Conservation (phyloP, 805 yeast genomes). For the Scheffersomyces ergatensis region DNA sequence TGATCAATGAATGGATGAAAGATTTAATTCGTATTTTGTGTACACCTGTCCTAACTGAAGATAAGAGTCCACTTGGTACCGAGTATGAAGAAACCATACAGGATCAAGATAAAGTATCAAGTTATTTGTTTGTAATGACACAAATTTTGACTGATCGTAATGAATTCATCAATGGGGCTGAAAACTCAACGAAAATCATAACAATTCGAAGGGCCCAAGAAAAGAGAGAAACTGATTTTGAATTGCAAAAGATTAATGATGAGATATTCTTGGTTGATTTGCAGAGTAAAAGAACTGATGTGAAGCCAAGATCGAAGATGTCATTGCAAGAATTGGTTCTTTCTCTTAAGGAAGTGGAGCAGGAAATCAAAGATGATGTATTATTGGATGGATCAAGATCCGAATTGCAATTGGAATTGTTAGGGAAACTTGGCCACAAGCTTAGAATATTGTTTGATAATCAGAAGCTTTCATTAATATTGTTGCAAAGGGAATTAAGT, state of each 20-base stretch:
- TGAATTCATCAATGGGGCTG: slow-evolving; percentile 37
- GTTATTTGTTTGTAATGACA: slow-evolving; percentile 51
- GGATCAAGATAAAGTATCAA: slow-evolving; percentile 69
- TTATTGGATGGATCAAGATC: slow-evolving; percentile 8
- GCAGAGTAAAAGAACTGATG: slow-evolving; percentile 17
- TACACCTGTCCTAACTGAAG: slow-evolving; percentile 47
- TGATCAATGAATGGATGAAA: slow-evolving; percentile 51
- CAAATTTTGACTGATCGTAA: slow-evolving; percentile 36
- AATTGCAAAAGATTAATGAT: slow-evolving; percentile 24
- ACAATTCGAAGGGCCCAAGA: slow-evolving; percentile 17
- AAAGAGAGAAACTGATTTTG: slow-evolving; percentile 16
- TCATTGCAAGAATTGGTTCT: slow-evolving; percentile 33
- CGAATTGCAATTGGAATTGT: slow-evolving; percentile 17
- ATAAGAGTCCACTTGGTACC: slow-evolving; percentile 59
- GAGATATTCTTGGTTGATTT: slow-evolving; percentile 20
- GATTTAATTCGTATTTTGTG: slow-evolving; percentile 42
- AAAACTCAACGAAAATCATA: slow-evolving; percentile 15
- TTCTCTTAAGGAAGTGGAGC: slow-evolving; percentile 24
- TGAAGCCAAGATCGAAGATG: slow-evolving; percentile 26
- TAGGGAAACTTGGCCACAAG: slow-evolving; percentile 16
- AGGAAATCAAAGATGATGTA: slow-evolving; percentile 15
- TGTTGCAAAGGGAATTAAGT: slow-evolving; percentile 47
- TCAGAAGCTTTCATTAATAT: slow-evolving; percentile 40
- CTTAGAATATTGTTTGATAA: slow-evolving; percentile 34
- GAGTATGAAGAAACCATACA: slow-evolving; percentile 76